These are phyloP conservation scores for Vaccinium darrowii DNA, from an alignment of 148 eudicot species.

Conservation along the genomic window DNA sequence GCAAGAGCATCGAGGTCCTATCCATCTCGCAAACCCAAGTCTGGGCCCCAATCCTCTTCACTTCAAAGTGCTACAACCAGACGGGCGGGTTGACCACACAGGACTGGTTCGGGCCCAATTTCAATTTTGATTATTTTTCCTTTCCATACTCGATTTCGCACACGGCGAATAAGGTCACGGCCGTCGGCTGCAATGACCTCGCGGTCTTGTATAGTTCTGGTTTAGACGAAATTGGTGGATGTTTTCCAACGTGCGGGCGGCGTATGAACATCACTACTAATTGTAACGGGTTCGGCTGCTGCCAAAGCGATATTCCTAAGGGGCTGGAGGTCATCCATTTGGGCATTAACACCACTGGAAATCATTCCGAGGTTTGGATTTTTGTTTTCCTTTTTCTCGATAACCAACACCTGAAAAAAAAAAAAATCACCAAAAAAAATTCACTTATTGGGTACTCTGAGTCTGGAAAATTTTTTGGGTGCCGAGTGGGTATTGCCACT, in stretches of 20 bases:
- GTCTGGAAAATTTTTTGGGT: too few relatives aligned
- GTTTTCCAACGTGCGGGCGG: constrained; percentile 14
- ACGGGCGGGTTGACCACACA: background rate
- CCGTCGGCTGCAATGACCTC: constrained; percentile 40
- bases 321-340: background rate
- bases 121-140: fast-evolving
- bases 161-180: constrained; percentile 35
- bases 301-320: constrained; percentile 18
- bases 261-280: constrained; percentile 14
- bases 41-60: constrained; percentile 4
- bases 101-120: background rate
- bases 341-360: background rate
- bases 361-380: background rate
- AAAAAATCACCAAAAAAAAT: too few relatives aligned
- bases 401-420: too few relatives aligned
- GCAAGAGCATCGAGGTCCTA: too few relatives aligned
- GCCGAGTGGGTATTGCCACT: too few relatives aligned
- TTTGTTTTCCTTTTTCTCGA: too few relatives aligned
- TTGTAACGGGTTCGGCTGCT: constrained; percentile 36
- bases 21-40: constrained; percentile 20
- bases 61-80: constrained; percentile 21
- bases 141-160: constrained; percentile 23
- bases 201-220: background rate
- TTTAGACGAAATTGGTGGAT: constrained; percentile 7
- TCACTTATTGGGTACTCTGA: too few relatives aligned